Evolutionary conservation across 2,329 filamentous ascomycete species (phyloP).

Genomic region (Talaromyces islandicus): DNA sequence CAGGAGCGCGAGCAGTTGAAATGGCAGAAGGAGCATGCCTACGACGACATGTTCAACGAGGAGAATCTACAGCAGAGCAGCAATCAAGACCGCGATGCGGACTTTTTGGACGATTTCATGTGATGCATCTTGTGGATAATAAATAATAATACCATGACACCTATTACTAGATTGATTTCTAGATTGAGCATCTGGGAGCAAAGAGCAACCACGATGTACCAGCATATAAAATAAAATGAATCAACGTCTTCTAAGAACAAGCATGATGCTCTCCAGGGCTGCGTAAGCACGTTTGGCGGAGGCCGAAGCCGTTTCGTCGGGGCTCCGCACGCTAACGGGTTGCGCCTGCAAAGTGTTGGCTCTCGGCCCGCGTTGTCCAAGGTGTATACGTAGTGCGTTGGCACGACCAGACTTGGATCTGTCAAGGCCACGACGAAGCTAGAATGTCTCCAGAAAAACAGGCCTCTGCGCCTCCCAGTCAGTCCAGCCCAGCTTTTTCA

Average conservation of each 20-base stretch:
- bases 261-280: no score
- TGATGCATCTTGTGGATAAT: constrained; percentile 35
- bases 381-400: neutral
- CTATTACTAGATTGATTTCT: no score
- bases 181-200: neutral
- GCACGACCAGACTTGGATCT: neutral
- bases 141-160: no score
- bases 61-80: constrained; percentile 70
- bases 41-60: constrained; percentile 84
- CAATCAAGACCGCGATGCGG: constrained; percentile 74
- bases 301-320: neutral
- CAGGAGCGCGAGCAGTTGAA: constrained; percentile 84
- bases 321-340: neutral
- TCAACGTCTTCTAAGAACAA: no score
- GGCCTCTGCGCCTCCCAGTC: constrained; percentile 3
- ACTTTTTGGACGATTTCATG: constrained; percentile 90
- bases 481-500: constrained; percentile 9
- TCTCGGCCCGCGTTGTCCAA: neutral
- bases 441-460: constrained; percentile 11
- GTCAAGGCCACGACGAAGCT: neutral
- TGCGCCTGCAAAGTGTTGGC: neutral
- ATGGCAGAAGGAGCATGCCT: constrained; percentile 95
- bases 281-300: neutral
- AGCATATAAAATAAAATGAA: no score
- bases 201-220: neutral